Evolutionary conservation across 225 moss, liverwort and hornwort genomes (phyloP), one percentile per base, ranked within the genome.

Genomic region (Lunularia cruciata): DNA sequence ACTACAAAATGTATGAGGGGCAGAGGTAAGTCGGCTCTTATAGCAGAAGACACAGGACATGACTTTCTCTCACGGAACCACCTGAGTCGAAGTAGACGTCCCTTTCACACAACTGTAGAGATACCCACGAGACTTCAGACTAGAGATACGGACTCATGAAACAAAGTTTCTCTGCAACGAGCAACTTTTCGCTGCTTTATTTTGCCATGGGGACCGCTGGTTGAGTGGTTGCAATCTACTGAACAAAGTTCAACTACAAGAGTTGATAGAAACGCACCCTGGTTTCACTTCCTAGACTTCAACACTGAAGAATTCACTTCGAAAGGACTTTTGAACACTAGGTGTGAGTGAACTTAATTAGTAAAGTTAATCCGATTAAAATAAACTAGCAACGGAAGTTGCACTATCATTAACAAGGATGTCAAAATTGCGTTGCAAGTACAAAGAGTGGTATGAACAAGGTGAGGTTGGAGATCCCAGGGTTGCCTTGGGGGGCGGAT

Each of bases 361-460:
- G 40, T 2, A 20, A 20, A 16, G 15, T 18, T 6, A 8, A 49
- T 49, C 49, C 0, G 49, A 16, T 49, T 2, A 49, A 20, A 49
- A 49, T n/a, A 16, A 49, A 49, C 16, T 18, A 6, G 18, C 49
- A 49, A 49, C 49, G 16, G 49, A 7, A 49, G 49, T 49, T 49
- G n/a, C 49, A 20, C 2, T 49, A 16, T 20, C 6, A 49, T 16
- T 16, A 49, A 49, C 49, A n/a, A 40, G 23, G 18, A 16, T 23
- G 25, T 64, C 63, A 64, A 64, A 64, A 64, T 64, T 64, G 63
- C 23, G 25, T 23, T 39, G 23, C 23, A 25, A 19, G 28, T 19
- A 64, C 5, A 8, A 22, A 23, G 12, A 40, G 23, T 0, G 39
- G n/a, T 61, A 40, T 64, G 16, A 46, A 64, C 45, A 46, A 45